Base-by-base conservation (phyloP, 768 basidiomycete species). In the Tephrocybe sp. region DNA sequence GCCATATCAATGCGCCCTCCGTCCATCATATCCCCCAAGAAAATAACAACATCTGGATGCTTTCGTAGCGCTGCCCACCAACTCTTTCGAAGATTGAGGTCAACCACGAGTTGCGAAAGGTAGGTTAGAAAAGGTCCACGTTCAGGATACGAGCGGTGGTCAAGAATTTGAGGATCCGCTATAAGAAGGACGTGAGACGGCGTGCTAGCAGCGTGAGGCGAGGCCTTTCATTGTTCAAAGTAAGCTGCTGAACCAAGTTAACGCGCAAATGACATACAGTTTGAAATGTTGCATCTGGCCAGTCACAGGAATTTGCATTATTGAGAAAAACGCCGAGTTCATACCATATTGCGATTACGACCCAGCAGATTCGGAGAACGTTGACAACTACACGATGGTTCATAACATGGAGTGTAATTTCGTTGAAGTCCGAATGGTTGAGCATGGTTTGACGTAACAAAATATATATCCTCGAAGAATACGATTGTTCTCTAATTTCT, bases 21-120 rank as follows among this genome's bases (percentile, higher is more conserved):
- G 58, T 95, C 92, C 82, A 95, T 82, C 90, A 95, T 88, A 64
- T 97, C 93, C 30, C 94, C 94, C 18, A 94, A 72, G 54, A 95
- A 88, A 2, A 97, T 70, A 4, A 95, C 79, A 12, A 70, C 78
- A 62, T 95, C 81, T 6, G 93, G 88, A 21, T 66, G 69, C 45
- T 80, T 72, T 5, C 71, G 67, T 44, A 79, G 71, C 3, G 82
- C 82, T 7, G 76, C 83, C 47, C 77, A 76, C 94, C 93, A 97
- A 60, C 76, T 86, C 68, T 92, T 94, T 39, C 88, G 79, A 49
- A 95, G 70, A 63, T 91, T 91, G 52, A 88, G 72, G 70, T 95
- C 90, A 43, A 88, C 84, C 45, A 92, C 63, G 52, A 81, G 60
- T 56, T 81, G 84, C 13, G 79, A 78, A 4, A 91, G 58, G 46